These are phyloP conservation scores for Backusella westeae DNA, from an alignment of 192 early-diverging fungal genomes.

Conservation along the genomic window DNA sequence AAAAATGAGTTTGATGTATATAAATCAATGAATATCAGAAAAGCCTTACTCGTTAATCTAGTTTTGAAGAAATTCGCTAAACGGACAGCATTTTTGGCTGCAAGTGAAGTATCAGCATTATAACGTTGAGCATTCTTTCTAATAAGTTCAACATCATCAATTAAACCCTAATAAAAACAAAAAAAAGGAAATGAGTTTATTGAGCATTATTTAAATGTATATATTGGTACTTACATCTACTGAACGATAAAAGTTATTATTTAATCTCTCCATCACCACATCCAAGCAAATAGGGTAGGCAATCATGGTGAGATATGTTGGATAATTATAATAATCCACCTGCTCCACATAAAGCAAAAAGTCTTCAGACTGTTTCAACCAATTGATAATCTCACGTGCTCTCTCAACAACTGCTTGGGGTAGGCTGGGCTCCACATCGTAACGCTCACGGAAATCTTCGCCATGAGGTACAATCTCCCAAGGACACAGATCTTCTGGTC, in stretches of 20 bases:
- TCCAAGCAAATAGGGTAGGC: slow-evolving; percentile 74
- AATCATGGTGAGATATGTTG: slow-evolving; percentile 59
- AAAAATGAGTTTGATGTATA: neutral
- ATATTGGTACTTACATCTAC: slow-evolving; percentile 36
- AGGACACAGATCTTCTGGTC: slow-evolving; percentile 40
- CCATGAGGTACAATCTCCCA: slow-evolving; percentile 44
- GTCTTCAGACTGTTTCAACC: slow-evolving; percentile 37
- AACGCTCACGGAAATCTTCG: slow-evolving; percentile 15
- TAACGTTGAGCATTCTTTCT: slow-evolving; percentile 65
- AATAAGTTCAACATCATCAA: slow-evolving; percentile 67
- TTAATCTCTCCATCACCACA: slow-evolving; percentile 54
- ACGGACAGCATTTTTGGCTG: slow-evolving; percentile 39
- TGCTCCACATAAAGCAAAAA: slow-evolving; percentile 59
- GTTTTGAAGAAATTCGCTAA: slow-evolving; percentile 45
- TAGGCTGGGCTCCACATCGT: slow-evolving; percentile 8
- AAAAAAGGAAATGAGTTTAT: neutral
- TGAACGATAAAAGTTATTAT: slow-evolving; percentile 60
- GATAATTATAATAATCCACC: slow-evolving; percentile 61
- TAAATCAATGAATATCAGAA: neutral
- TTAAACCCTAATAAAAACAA: slow-evolving; percentile 47
- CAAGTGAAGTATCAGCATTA: slow-evolving; percentile 54
- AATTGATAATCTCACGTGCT: slow-evolving; percentile 43
- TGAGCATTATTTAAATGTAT: neutral
- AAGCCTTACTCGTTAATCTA: slow-evolving; percentile 38
- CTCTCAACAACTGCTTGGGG: slow-evolving; percentile 17